These are phyloP conservation scores for Xylaria sp. DNA, from an alignment of 2,329 filamentous ascomycete species.

Conservation along the genomic window DNA sequence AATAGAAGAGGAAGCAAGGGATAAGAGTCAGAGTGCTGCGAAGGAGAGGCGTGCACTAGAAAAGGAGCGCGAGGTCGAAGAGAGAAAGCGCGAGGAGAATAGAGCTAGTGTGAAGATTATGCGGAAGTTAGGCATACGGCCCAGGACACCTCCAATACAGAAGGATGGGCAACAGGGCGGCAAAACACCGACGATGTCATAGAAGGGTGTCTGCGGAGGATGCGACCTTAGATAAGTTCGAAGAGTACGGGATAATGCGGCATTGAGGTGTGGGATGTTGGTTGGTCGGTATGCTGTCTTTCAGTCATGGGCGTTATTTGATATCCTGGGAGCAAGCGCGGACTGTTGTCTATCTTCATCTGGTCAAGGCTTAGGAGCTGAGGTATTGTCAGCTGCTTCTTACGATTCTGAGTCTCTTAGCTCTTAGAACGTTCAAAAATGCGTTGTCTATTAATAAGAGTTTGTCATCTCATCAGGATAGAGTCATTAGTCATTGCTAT, in stretches of 20 bases:
- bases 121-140: conserved; percentile 32
- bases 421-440: not conserved
- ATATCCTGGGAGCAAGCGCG: conserved; percentile 18
- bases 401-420: not conserved
- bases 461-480: not conserved
- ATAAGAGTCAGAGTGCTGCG: conserved; percentile 37
- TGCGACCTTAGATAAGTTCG: no score
- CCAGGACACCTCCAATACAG: conserved; percentile 15
- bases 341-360: conserved; percentile 1
- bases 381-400: not conserved
- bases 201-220: not conserved
- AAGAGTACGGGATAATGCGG: not conserved
- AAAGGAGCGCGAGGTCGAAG: conserved; percentile 24
- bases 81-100: conserved; percentile 33
- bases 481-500: not conserved
- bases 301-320: conserved; percentile 19
- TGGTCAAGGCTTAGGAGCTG: not conserved
- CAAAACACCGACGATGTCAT: not conserved
- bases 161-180: conserved; percentile 1
- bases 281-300: not conserved
- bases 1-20: conserved; percentile 64
- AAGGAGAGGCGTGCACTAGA: conserved; percentile 28
- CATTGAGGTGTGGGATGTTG: not conserved
- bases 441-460: not conserved
- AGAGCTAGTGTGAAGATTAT: conserved; percentile 25